Evolutionary conservation across 371 early-diverging fungal species (phyloP).

Genomic region (Zychaea mexicana): DNA sequence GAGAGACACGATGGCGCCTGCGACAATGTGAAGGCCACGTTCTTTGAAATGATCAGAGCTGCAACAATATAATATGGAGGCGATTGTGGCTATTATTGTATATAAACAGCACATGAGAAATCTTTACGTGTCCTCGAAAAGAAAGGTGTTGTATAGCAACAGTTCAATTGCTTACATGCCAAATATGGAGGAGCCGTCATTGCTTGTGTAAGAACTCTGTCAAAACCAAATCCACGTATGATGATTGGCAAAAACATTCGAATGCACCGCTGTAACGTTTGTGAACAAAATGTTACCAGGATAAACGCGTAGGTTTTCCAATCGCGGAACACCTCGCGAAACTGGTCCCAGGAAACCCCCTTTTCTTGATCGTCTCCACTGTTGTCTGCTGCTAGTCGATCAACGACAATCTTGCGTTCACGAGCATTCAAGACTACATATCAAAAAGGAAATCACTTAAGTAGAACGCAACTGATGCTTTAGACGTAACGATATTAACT

Average conservation of each 20-base stretch:
- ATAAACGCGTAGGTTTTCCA: constrained; percentile 51
- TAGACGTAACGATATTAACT: neutral
- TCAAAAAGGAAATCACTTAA: neutral
- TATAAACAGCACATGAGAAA: too few relatives aligned
- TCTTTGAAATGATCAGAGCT: constrained; percentile 63
- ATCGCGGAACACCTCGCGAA: constrained; percentile 53
- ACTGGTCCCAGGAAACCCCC: constrained; percentile 60
- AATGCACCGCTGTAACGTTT: constrained; percentile 10
- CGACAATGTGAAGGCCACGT: constrained; percentile 63
- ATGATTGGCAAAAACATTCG: constrained; percentile 73
- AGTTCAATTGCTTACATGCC: neutral
- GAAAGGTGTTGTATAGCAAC: neutral
- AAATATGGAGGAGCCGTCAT: constrained; percentile 28
- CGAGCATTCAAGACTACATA: constrained; percentile 46
- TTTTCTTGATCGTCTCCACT: constrained; percentile 61
- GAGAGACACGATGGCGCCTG: constrained; percentile 56
- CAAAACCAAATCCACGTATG: constrained; percentile 66
- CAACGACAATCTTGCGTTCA: constrained; percentile 59
- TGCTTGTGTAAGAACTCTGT: constrained; percentile 39
- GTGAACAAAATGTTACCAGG: constrained; percentile 48
- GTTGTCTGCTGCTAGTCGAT: constrained; percentile 63
- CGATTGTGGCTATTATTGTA: constrained; percentile 24
- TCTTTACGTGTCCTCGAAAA: too few relatives aligned
- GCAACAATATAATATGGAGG: constrained; percentile 55
- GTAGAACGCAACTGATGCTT: neutral